Evolutionary conservation across 768 basidiomycete genomes (phyloP).

Genomic region (Suillus spraguei): DNA sequence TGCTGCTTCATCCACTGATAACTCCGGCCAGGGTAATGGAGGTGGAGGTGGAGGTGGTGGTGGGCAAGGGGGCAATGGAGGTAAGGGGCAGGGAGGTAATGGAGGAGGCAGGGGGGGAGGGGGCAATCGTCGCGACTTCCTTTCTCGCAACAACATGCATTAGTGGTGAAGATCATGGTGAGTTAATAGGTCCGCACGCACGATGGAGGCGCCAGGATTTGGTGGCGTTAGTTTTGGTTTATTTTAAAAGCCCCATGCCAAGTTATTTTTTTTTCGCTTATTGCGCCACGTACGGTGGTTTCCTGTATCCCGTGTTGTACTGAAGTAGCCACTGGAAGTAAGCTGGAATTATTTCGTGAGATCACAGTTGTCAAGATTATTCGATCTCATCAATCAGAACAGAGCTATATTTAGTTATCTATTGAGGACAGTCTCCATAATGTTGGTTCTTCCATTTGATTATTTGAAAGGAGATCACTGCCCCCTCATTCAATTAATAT

Average conservation of each 20-base stretch:
- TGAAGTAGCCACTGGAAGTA: constrained; percentile 16
- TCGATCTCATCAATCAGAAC: neutral
- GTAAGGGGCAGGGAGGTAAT: constrained; percentile 10
- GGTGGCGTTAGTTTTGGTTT: constrained; percentile 17
- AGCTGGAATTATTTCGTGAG: neutral
- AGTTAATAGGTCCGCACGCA: constrained; percentile 18
- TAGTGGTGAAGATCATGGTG: constrained; percentile 9
- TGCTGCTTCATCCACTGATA: constrained; percentile 6
- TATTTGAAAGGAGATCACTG: constrained; percentile 1
- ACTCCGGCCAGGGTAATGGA: constrained; percentile 2
- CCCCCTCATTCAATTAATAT: constrained; percentile 6
- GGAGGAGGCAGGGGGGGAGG: constrained; percentile 15
- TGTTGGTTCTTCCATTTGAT: neutral
- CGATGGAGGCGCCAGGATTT: constrained; percentile 12
- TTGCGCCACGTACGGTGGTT: constrained; percentile 12
- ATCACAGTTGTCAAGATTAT: neutral
- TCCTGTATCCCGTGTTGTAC: constrained; percentile 11
- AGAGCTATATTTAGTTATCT: constrained; percentile 5
- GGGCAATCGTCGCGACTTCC: constrained; percentile 24
- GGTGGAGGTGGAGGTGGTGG: constrained; percentile 6
- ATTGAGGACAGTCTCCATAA: neutral
- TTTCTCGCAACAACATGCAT: constrained; percentile 18
- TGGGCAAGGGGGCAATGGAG: constrained; percentile 3
- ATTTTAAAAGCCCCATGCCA: constrained; percentile 7
- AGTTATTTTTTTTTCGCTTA: constrained; percentile 17